phyloP scores from a whole-genome alignment of 139 green algal species.

The Chlorella sorokiniana region DNA sequence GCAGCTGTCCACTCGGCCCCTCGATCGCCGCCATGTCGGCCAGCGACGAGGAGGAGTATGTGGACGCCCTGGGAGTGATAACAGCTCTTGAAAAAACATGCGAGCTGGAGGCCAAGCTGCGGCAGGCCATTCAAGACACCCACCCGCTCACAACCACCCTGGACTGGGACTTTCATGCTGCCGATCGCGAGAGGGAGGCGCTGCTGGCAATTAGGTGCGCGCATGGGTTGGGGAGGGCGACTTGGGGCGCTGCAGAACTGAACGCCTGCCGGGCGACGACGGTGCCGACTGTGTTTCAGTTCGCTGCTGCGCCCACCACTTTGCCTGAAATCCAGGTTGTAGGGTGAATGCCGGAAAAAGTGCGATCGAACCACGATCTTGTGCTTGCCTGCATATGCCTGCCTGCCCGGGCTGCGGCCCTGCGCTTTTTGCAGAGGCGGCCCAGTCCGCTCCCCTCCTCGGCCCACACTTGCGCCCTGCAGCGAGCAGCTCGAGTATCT shows the following conservation, averaged over 20 bases:
- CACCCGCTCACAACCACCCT: constrained; percentile 57
- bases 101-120: constrained; percentile 51
- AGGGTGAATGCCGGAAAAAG: no score
- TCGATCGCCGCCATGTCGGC: background rate
- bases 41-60: constrained; percentile 32
- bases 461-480: background rate
- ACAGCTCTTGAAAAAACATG: constrained; percentile 49
- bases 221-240: background rate
- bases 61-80: constrained; percentile 45
- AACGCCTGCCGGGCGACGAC: no score
- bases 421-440: background rate
- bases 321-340: no score
- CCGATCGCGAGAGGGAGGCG: constrained; percentile 51
- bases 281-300: no score
- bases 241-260: background rate
- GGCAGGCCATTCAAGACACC: constrained; percentile 62
- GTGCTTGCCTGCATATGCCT: no score
- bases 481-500: constrained; percentile 62
- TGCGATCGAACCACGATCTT: no score
- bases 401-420: no score
- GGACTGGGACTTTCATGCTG: constrained; percentile 47
- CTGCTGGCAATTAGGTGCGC: constrained; percentile 53
- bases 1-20: background rate
- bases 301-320: no score
- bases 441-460: no score